Conservation (phyloP, 1,139 yeast species). For the Debaryomycetaceae sp. region DNA sequence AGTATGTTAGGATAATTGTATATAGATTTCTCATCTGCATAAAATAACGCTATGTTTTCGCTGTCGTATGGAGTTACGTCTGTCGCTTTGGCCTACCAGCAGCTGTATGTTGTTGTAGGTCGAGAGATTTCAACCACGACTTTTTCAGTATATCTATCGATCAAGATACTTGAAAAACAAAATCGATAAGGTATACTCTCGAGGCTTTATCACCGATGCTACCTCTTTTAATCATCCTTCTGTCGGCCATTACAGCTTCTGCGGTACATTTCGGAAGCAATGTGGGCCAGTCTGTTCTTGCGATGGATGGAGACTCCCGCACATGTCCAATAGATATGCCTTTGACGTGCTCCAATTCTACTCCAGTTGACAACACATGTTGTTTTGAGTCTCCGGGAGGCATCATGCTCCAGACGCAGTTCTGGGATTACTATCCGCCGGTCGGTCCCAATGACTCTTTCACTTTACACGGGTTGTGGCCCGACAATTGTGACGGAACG, state of each 20-base stretch:
- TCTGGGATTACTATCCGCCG: constrained; percentile 84
- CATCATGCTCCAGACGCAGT: constrained; percentile 78
- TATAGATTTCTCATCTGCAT: not conserved
- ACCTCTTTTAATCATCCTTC: not conserved
- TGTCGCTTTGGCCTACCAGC: too few species aligned
- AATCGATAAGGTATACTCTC: not conserved
- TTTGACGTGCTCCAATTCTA: constrained; percentile 45
- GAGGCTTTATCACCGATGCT: not conserved
- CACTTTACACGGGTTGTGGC: constrained; percentile 61
- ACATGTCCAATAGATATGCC: constrained; percentile 64
- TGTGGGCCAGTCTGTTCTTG: not conserved
- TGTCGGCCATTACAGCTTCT: not conserved
- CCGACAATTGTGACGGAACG: constrained; percentile 41
- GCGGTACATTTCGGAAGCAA: not conserved
- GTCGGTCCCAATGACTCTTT: constrained; percentile 50
- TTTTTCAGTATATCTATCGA: not conserved
- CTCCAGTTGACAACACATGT: constrained; percentile 50
- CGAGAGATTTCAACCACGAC: not conserved
- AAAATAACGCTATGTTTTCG: too few species aligned
- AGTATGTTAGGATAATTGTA: constrained; percentile 73
- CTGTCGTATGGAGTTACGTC: too few species aligned
- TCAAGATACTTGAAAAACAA: not conserved
- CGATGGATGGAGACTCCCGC: not conserved
- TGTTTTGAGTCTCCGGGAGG: constrained; percentile 93
- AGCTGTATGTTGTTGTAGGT: too few species aligned